These are phyloP conservation scores for Emmonsiellopsis sp. DNA, from an alignment of 2,329 filamentous ascomycete genomes.

Conservation along the genomic window DNA sequence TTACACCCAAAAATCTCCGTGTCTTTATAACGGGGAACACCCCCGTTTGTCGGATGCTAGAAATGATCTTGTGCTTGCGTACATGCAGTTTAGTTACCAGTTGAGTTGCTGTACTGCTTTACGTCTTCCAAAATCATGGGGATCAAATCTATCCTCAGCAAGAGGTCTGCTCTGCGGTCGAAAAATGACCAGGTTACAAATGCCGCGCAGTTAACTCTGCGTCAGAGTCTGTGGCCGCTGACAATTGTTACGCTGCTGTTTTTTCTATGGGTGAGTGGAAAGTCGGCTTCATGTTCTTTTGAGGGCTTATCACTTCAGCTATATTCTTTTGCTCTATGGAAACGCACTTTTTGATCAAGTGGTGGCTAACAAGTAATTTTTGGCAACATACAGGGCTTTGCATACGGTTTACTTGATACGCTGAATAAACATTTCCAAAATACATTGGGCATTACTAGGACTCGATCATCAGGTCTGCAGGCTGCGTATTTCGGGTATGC, in stretches of 20 bases:
- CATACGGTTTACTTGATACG: slow-evolving; percentile 42
- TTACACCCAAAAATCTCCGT: no score
- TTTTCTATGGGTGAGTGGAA: slow-evolving; percentile 41
- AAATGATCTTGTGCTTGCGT: no score
- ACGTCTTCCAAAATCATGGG: slow-evolving; percentile 16
- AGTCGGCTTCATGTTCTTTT: background rate
- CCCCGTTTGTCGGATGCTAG: no score
- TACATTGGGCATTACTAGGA: slow-evolving; percentile 45
- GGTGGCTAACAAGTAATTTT: background rate
- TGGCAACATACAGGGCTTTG: slow-evolving; percentile 29
- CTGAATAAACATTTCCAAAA: slow-evolving; percentile 51
- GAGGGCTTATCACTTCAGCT: background rate
- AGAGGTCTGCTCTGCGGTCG: slow-evolving; percentile 23
- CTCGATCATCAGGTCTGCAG: slow-evolving; percentile 53
- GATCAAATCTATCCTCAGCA: slow-evolving; percentile 20
- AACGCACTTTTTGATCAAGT: background rate
- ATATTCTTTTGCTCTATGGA: background rate
- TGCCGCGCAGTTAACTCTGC: slow-evolving; percentile 34
- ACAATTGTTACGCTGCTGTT: slow-evolving; percentile 41
- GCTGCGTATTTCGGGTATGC: slow-evolving; percentile 55
- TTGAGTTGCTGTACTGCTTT: no score
- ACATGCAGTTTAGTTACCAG: no score
- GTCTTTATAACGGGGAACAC: no score
- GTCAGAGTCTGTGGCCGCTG: slow-evolving; percentile 37
- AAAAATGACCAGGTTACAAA: slow-evolving; percentile 30